Evolutionary conservation across 139 green algal genomes (phyloP).

Genomic region (Spirogloea muscicola): DNA sequence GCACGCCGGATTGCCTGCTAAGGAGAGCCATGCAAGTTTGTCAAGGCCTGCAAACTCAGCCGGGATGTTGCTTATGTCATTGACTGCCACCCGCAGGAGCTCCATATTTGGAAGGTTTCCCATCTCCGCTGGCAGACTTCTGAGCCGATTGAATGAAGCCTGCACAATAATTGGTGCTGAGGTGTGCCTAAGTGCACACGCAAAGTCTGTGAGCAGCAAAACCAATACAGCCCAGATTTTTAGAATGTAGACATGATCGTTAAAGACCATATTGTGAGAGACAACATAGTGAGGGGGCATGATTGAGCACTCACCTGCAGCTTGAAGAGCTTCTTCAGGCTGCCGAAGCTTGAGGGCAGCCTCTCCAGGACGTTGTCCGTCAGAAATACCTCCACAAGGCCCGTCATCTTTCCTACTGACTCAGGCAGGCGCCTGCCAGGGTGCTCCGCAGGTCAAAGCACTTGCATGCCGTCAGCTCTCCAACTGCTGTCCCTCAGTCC

Average conservation of each 20-base stretch:
- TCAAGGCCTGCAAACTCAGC: constrained; percentile 39
- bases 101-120: constrained; percentile 62
- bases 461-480: no score
- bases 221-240: no score
- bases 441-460: no score
- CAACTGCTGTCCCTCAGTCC: no score
- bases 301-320: no score
- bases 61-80: constrained; percentile 54
- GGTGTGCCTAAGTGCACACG: no score
- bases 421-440: constrained; percentile 31
- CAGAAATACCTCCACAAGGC: constrained; percentile 64
- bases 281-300: no score
- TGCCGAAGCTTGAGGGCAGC: constrained; percentile 56
- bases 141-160: constrained; percentile 73
- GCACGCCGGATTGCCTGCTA: constrained; percentile 69
- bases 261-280: no score
- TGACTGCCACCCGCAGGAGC: constrained; percentile 67
- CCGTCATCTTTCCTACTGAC: constrained; percentile 33
- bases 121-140: constrained; percentile 56
- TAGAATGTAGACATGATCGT: no score
- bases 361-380: constrained; percentile 68
- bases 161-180: no score
- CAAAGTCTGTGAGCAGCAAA: no score
- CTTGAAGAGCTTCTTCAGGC: constrained; percentile 32
- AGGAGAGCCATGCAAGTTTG: constrained; percentile 68